These are phyloP conservation scores for Helianthus tuberosus DNA, from an alignment of 129 eudicot genomes.

Conservation along the genomic window DNA sequence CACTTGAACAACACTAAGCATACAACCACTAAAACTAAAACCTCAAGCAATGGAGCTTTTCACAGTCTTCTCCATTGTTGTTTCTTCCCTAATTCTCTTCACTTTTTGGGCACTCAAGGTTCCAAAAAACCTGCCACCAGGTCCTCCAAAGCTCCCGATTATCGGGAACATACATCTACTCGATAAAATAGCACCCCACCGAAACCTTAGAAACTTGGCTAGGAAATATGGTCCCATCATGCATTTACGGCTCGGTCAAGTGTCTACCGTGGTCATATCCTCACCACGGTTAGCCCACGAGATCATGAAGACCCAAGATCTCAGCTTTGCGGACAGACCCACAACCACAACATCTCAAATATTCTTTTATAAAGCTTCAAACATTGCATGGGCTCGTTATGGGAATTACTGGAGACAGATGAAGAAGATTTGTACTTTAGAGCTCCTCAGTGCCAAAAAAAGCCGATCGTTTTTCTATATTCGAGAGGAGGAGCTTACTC, in stretches of 20 bases:
- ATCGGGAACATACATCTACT: slow-evolving; percentile 29
- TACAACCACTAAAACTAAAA: neutral
- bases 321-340: neutral
- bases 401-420: neutral
- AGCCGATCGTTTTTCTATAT: neutral
- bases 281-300: neutral
- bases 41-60: neutral
- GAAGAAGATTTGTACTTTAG: neutral
- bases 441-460: neutral
- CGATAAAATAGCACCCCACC: neutral
- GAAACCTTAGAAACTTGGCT: slow-evolving; percentile 3
- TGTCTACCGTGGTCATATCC: slow-evolving; percentile 3
- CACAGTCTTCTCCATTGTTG: neutral
- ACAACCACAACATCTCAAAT: neutral
- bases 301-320: neutral
- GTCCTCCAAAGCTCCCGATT: slow-evolving; percentile 19
- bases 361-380: neutral
- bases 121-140: slow-evolving; percentile 16
- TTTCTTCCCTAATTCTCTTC: neutral
- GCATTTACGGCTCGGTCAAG: neutral
- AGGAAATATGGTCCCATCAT: slow-evolving; percentile 7
- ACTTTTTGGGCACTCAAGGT: neutral
- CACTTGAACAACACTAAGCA: neutral
- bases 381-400: neutral
- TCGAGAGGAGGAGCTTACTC: neutral